Base-by-base conservation (phyloP, 116 monocot species). In the Trichopus zeylanicus region DNA sequence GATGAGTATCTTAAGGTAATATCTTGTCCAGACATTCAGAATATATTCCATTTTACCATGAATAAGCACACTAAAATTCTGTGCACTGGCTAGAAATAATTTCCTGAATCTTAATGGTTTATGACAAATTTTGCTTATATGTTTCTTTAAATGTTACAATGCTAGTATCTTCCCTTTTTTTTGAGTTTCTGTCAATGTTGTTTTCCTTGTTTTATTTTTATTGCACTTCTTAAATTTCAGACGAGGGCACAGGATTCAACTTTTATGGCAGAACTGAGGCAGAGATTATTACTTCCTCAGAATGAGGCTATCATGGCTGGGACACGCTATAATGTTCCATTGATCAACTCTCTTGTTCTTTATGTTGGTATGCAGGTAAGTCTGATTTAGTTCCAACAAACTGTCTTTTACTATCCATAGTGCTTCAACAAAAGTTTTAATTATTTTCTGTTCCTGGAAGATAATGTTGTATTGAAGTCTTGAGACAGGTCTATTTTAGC, bases 331-430 rank as follows among this genome's bases (percentile, higher is more conserved):
- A 97, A 97, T 75, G 87, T 87, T 22, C 97, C 97, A n/a, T 34
- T 97, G 39, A 82, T 97, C 19, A 97, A 97, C 30, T 97, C 97
- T n/a, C 72, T 97, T 55, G 97, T 91, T 16, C 91, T 97, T 55
- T 97, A 91, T 68, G 84, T 91, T 3, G 97, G 97, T 46, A 91
- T 97, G 79, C 97, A 97, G 91, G 97, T 97, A 75, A 69, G 26
- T 53, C 3, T 46, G 6, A n/a, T 22, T 51, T 51, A 22, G 19
- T 22, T 51, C 20, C 5, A 8, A 18, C 28, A 27, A 12, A 5
- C 29, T 16, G 5, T 5, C 21, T 34, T 31, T 42, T 3, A 13
- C 3, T 15, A 33, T 58, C 6, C 20, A 15, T 58, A 31, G 20
- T 16, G 20, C 10, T n/a, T 21, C n/a, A 6, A 16, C 30, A n/a